Evolutionary conservation across 257 asterid species (phyloP).

Genomic region (Solanum acaule): DNA sequence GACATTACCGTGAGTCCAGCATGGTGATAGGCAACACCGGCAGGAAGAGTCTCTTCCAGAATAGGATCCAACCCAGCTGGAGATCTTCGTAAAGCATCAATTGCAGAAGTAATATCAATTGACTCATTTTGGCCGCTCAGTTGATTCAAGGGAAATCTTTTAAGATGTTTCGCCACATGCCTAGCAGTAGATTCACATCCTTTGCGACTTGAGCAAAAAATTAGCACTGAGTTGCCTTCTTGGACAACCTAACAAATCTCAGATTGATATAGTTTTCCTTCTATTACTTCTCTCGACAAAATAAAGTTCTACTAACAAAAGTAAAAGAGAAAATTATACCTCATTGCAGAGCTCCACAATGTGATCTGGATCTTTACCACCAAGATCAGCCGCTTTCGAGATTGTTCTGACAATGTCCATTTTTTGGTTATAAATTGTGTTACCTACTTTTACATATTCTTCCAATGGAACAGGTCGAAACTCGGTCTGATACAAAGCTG

Average conservation of each 20-base stretch:
- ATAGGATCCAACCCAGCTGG: slow-evolving; percentile 93
- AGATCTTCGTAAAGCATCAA: slow-evolving; percentile 79
- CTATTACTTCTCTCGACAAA: not conserved
- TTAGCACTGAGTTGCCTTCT: slow-evolving; percentile 95
- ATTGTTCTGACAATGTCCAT: slow-evolving; percentile 71
- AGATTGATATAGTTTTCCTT: slow-evolving; percentile 8
- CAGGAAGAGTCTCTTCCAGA: slow-evolving; percentile 87
- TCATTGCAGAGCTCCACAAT: slow-evolving; percentile 91
- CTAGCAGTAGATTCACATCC: slow-evolving; percentile 97
- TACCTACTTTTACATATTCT: slow-evolving; percentile 84
- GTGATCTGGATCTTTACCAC: slow-evolving; percentile 98
- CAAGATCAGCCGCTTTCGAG: slow-evolving; percentile 61
- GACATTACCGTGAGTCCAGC: slow-evolving; percentile 85
- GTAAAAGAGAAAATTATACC: slow-evolving; percentile 33
- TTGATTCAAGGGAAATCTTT: slow-evolving; percentile 41
- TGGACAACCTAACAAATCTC: slow-evolving; percentile 67
- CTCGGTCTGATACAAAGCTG: slow-evolving; percentile 87
- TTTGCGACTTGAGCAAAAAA: slow-evolving; percentile 93
- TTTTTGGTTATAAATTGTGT: slow-evolving; percentile 62
- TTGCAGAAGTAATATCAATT: slow-evolving; percentile 56
- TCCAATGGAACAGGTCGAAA: slow-evolving; percentile 97
- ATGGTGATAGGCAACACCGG: slow-evolving; percentile 98
- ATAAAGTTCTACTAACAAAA: slow-evolving; percentile 1
- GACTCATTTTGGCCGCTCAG: slow-evolving; percentile 32
- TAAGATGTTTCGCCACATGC: slow-evolving; percentile 80